A percentile compares a stretch with the other conserved stretches of the same genome.
These are phyloP conservation scores for Penicillium ochrochloron DNA, from an alignment of 495 filamentous ascomycete species.

Conservation along the genomic window DNA sequence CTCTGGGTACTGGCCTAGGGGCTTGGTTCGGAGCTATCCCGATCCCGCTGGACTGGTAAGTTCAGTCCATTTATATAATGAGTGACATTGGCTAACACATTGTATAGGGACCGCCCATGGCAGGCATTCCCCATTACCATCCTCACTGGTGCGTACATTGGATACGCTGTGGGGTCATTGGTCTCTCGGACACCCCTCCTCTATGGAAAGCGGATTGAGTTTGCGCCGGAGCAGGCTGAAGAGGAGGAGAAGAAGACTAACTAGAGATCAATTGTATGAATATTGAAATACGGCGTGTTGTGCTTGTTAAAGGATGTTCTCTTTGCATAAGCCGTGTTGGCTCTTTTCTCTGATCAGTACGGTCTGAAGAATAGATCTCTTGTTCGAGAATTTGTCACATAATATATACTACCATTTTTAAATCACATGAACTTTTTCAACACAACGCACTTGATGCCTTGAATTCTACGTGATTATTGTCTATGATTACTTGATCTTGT, in stretches of 20 bases:
- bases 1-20: constrained; percentile 54
- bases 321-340: neutral
- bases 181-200: constrained; percentile 58
- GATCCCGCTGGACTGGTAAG: constrained; percentile 92
- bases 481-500: neutral
- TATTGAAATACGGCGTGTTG: neutral
- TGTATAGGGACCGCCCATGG: constrained; percentile 81
- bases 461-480: neutral
- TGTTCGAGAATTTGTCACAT: constrained; percentile 5
- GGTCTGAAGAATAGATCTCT: neutral
- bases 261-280: constrained; percentile 8
- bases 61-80: constrained; percentile 22
- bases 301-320: neutral
- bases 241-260: constrained; percentile 38
- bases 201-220: constrained; percentile 67
- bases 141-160: constrained; percentile 70
- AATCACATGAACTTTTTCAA: neutral
- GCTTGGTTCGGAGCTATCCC: constrained; percentile 77
- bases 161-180: constrained; percentile 65
- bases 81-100: constrained; percentile 18
- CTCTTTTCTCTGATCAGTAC: neutral
- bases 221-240: constrained; percentile 43
- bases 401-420: constrained; percentile 19
- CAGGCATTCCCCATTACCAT: constrained; percentile 97
- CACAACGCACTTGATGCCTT: neutral